phyloP scores from a whole-genome alignment of 345 rosid species.

The Raphanus raphanistrum region DNA sequence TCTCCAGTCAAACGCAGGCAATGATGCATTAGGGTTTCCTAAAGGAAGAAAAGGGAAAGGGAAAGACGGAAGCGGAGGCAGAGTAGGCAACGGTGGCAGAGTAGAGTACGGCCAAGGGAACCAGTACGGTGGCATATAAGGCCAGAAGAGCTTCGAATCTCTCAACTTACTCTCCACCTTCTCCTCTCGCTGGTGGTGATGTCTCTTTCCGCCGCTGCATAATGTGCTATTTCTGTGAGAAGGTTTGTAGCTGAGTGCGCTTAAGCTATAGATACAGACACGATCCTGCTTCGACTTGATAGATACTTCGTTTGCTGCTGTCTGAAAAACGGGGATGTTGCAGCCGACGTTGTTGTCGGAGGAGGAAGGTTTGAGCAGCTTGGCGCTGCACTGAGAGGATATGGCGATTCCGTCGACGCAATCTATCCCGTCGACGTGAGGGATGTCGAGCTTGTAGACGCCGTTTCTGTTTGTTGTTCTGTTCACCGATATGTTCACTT shows the following conservation, averaged over 20 bases:
- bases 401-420: conserved; percentile 69
- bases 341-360: conserved; percentile 39
- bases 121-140: conserved; percentile 54
- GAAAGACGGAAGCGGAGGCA: conserved; percentile 39
- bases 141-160: conserved; percentile 64
- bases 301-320: conserved; percentile 62
- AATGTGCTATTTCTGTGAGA: conserved; percentile 51
- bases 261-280: conserved; percentile 82
- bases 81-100: conserved; percentile 43
- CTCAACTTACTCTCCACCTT: conserved; percentile 8
- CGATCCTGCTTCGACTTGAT: conserved; percentile 72
- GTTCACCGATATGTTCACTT: conserved; percentile 68
- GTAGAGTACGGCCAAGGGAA: conserved; percentile 54
- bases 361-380: conserved; percentile 58
- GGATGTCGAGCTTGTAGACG: conserved; percentile 68
- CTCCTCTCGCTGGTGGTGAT: conserved; percentile 37
- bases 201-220: conserved; percentile 32
- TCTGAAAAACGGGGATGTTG: conserved; percentile 53
- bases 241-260: conserved; percentile 72
- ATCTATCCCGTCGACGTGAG: conserved; percentile 75
- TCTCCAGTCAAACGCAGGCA: conserved; percentile 52
- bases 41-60: conserved; percentile 43
- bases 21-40: conserved; percentile 48
- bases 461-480: conserved; percentile 68
- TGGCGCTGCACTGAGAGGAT: conserved; percentile 58